Percentiles rank a stretch among this genome's conserved stretches.
Conservation (phyloP, 2,329 filamentous ascomycete genomes). For the Colletotrichum godetiae region DNA sequence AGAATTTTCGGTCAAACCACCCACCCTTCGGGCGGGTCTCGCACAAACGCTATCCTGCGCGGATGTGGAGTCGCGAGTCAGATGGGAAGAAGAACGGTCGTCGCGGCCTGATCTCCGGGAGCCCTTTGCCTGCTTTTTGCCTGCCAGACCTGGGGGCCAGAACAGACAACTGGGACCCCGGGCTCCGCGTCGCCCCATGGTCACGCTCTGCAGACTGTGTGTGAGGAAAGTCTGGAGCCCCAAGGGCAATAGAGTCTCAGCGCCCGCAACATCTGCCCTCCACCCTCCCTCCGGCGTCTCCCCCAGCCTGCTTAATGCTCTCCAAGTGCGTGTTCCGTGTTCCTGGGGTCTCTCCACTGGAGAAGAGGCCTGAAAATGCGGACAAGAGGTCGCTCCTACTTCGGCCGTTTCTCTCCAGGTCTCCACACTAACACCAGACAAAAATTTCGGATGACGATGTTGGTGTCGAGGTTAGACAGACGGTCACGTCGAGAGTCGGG, state of each 20-base stretch:
- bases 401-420: constrained; percentile 33
- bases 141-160: too few species aligned
- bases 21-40: neutral
- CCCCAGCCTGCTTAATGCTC: constrained; percentile 11
- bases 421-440: constrained; percentile 28
- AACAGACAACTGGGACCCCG: neutral
- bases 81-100: neutral
- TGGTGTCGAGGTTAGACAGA: constrained; percentile 26
- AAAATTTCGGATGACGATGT: constrained; percentile 26
- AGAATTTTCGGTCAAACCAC: constrained; percentile 11
- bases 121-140: too few species aligned
- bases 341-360: constrained; percentile 29
- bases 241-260: neutral
- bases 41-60: neutral
- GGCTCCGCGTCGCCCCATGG: neutral
- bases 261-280: neutral
- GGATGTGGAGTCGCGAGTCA: constrained; percentile 15
- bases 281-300: neutral
- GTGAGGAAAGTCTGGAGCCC: constrained; percentile 10
- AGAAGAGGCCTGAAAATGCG: constrained; percentile 27
- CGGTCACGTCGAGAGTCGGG: neutral
- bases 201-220: constrained; percentile 1
- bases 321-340: constrained; percentile 12
- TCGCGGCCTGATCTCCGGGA: neutral
- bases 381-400: constrained; percentile 29